phyloP scores from a whole-genome alignment of 73 alveolate genomes.

The Halteria grandinella region DNA sequence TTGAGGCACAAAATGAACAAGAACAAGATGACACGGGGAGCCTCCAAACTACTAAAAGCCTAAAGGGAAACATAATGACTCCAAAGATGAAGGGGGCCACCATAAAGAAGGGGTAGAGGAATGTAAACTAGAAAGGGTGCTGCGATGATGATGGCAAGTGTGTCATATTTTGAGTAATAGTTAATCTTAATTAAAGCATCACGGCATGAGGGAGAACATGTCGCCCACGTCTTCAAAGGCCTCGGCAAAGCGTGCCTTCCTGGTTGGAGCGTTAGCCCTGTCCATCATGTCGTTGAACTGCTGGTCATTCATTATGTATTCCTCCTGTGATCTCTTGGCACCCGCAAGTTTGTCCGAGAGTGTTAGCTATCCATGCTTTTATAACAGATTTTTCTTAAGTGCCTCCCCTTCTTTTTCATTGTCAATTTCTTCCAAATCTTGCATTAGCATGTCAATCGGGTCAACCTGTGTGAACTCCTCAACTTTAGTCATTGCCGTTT shows the following conservation, averaged over 20 bases:
- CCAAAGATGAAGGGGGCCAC: slow-evolving; percentile 12
- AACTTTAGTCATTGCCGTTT: slow-evolving; percentile 7
- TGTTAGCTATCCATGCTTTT: not conserved
- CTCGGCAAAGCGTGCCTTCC: slow-evolving; percentile 32
- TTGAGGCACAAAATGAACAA: slow-evolving; percentile 15
- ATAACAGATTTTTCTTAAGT: slow-evolving; percentile 19
- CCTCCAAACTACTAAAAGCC: too few species aligned
- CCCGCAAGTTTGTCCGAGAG: not conserved
- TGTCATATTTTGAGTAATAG: slow-evolving; percentile 7
- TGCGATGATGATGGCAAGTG: slow-evolving; percentile 6
- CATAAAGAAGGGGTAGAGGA: not conserved
- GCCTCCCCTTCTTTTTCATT: slow-evolving; percentile 40
- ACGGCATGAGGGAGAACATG: not conserved
- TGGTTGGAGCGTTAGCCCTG: not conserved
- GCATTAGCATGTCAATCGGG: not conserved
- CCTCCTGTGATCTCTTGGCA: slow-evolving; percentile 8
- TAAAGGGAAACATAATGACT: too few species aligned
- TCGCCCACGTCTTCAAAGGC: slow-evolving; percentile 40
- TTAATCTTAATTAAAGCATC: not conserved
- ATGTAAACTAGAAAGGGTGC: slow-evolving; percentile 20
- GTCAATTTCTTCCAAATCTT: slow-evolving; percentile 26
- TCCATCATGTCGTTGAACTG: not conserved
- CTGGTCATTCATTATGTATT: slow-evolving; percentile 1
- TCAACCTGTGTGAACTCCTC: slow-evolving; percentile 28
- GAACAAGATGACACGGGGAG: not conserved